phyloP scores from a whole-genome alignment of 225 moss, liverwort and hornwort genomes.

The Sphagnum tenellum region DNA sequence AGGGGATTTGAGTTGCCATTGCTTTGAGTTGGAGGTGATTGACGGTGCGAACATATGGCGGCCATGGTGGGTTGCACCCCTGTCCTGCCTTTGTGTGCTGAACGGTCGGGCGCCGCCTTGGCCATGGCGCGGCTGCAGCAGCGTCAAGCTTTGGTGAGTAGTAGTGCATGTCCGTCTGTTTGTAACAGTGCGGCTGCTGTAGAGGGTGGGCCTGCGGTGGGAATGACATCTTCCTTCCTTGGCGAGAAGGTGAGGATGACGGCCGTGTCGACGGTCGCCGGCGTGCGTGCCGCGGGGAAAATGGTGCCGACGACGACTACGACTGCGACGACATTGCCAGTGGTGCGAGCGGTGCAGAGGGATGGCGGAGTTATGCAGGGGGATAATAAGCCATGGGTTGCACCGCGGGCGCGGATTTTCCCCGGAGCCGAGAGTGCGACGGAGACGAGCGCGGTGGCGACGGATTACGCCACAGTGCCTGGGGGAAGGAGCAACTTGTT shows the following conservation, averaged over 20 bases:
- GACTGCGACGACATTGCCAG: conserved; percentile 2
- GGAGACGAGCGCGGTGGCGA: conserved; percentile 38
- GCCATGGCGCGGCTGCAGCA: too few species aligned
- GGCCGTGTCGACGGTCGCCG: conserved; percentile 1
- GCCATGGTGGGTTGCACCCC: too few species aligned
- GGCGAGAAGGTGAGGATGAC: conserved; percentile 27
- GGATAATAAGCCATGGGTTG: conserved; percentile 35
- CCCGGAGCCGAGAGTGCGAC: conserved; percentile 11
- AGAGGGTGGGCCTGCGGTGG: background rate
- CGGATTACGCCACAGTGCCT: conserved; percentile 12
- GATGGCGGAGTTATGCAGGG: conserved; percentile 6
- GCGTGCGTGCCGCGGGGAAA: conserved; percentile 1
- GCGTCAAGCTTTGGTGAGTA: too few species aligned
- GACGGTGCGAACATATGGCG: too few species aligned
- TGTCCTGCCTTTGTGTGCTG: too few species aligned
- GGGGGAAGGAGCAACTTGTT: conserved; percentile 26
- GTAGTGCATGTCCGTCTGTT: background rate
- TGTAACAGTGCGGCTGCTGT: background rate
- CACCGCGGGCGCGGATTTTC: conserved; percentile 12
- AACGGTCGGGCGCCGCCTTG: too few species aligned
- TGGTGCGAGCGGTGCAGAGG: conserved; percentile 13
- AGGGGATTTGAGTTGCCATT: too few species aligned
- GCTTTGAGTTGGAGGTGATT: too few species aligned
- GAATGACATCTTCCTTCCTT: conserved; percentile 7
- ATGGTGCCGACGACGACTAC: too few species aligned